Percentiles rank a stretch among this genome's conserved stretches.
phyloP scores from a whole-genome alignment of 2,329 filamentous ascomycete species.

The Rhynchosporium agropyri region DNA sequence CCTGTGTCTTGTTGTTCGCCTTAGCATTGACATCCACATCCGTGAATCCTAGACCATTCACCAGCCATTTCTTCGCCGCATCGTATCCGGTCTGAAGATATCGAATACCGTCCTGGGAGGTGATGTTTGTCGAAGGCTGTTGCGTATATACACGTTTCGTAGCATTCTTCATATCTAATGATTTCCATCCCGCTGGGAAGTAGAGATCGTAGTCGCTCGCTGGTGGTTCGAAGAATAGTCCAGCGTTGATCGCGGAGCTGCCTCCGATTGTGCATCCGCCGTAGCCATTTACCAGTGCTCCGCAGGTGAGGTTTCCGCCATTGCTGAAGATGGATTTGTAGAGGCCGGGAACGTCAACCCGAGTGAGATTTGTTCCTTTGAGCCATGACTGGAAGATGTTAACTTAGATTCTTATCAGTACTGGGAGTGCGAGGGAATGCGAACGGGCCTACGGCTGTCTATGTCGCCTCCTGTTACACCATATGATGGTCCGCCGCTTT shows the following conservation, averaged over 20 bases:
- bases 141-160: slow-evolving; percentile 49
- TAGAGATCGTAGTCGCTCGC: slow-evolving; percentile 55
- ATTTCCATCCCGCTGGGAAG: slow-evolving; percentile 54
- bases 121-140: slow-evolving; percentile 49
- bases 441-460: slow-evolving; percentile 44
- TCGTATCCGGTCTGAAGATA: slow-evolving; percentile 53
- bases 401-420: neutral
- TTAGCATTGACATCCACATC: slow-evolving; percentile 52
- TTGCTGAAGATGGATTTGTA: slow-evolving; percentile 53
- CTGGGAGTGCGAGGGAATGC: neutral
- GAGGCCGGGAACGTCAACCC: slow-evolving; percentile 57
- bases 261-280: slow-evolving; percentile 56
- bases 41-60: slow-evolving; percentile 50
- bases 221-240: slow-evolving; percentile 56
- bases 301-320: slow-evolving; percentile 47
- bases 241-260: slow-evolving; percentile 56
- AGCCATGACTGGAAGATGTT: slow-evolving; percentile 46
- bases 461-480: slow-evolving; percentile 51
- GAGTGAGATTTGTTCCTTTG: slow-evolving; percentile 49
- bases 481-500: slow-evolving; percentile 55
- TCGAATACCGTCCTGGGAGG: slow-evolving; percentile 49
- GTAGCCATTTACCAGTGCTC: slow-evolving; percentile 47
- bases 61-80: slow-evolving; percentile 53
- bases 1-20: slow-evolving; percentile 50
- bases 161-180: slow-evolving; percentile 50